Evolutionary conservation across 2,329 filamentous ascomycete genomes (phyloP).

Genomic region (Diaporthe capsici): DNA sequence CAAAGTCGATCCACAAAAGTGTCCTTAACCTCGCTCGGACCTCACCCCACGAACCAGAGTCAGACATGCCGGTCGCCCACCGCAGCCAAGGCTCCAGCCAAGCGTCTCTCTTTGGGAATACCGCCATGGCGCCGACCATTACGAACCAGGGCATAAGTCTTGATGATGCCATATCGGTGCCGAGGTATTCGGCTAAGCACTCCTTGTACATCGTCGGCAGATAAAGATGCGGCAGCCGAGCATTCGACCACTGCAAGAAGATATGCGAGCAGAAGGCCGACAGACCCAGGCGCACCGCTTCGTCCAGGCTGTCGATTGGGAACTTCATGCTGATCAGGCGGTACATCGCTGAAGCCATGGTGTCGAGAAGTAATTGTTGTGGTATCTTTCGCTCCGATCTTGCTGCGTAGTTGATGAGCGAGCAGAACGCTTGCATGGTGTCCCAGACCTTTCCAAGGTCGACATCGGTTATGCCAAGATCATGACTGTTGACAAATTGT

Average conservation of each 20-base stretch:
- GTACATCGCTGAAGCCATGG: slow-evolving; percentile 59
- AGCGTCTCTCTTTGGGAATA: slow-evolving; percentile 44
- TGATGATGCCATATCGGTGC: slow-evolving; percentile 30
- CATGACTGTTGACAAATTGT: neutral
- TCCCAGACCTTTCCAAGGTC: slow-evolving; percentile 44
- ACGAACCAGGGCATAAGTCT: slow-evolving; percentile 47
- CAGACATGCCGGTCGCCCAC: slow-evolving; percentile 43
- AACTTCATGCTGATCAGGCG: slow-evolving; percentile 53
- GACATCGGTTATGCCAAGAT: slow-evolving; percentile 31
- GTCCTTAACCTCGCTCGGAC: slow-evolving; percentile 17
- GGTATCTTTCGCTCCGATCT: slow-evolving; percentile 41
- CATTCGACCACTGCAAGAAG: slow-evolving; percentile 55
- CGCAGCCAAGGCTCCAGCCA: slow-evolving; percentile 46
- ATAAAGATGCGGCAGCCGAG: slow-evolving; percentile 43
- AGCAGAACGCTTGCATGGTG: slow-evolving; percentile 45
- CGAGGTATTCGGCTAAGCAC: slow-evolving; percentile 28
- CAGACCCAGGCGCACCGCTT: slow-evolving; percentile 56
- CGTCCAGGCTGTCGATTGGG: slow-evolving; percentile 48
- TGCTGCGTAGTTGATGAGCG: slow-evolving; percentile 45
- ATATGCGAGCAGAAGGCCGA: slow-evolving; percentile 53
- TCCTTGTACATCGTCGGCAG: slow-evolving; percentile 42
- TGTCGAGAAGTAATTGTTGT: slow-evolving; percentile 43
- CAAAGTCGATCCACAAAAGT: slow-evolving; percentile 38
- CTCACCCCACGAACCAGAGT: slow-evolving; percentile 42
- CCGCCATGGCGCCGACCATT: slow-evolving; percentile 46